These are phyloP conservation scores for Vicia faba DNA, from an alignment of 306 rosid species.

Conservation along the genomic window DNA sequence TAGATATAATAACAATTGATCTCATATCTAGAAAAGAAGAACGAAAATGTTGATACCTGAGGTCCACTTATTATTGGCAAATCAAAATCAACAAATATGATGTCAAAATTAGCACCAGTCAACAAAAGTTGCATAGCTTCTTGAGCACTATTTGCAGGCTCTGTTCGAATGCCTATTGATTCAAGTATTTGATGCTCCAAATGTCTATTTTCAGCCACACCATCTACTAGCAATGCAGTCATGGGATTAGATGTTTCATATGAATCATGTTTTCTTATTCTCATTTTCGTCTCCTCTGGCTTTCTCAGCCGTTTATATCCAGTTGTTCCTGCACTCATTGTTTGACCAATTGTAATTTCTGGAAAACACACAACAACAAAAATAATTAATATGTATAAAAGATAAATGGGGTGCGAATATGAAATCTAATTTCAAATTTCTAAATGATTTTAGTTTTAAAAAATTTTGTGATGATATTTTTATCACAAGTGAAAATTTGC, in stretches of 20 bases:
- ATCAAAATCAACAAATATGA: slow-evolving; percentile 26
- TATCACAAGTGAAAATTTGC: no score
- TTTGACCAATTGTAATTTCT: neutral
- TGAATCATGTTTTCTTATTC: neutral
- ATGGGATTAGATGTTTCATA: neutral
- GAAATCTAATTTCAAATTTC: no score
- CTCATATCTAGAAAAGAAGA: neutral
- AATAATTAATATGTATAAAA: neutral
- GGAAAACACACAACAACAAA: neutral
- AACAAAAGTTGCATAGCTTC: neutral
- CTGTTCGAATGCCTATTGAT: neutral
- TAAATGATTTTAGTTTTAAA: no score
- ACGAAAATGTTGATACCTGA: neutral
- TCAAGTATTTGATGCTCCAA: neutral
- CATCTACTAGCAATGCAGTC: slow-evolving; percentile 13
- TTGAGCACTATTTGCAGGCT: neutral
- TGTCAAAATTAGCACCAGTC: neutral
- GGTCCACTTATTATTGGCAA: slow-evolving; percentile 1
- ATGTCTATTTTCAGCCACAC: neutral
- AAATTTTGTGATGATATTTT: no score
- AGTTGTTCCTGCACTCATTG: neutral
- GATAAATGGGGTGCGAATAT: neutral
- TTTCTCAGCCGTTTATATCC: neutral
- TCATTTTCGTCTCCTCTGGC: neutral
- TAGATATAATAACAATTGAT: neutral